Conservation (phyloP, 2,329 filamentous ascomycete genomes). For the Aureobasidium vineae region DNA sequence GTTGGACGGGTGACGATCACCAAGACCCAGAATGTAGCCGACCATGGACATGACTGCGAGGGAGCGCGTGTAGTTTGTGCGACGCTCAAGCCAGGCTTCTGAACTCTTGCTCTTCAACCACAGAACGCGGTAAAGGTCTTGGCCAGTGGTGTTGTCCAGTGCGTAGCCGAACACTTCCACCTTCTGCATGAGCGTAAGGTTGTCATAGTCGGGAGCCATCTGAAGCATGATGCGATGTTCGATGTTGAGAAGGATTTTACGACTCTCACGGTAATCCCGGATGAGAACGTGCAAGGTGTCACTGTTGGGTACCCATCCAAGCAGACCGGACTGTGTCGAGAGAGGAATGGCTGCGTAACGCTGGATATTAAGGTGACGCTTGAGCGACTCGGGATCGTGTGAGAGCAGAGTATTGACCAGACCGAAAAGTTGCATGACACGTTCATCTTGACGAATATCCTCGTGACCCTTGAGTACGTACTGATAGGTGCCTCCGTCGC, state of each 20-base stretch:
- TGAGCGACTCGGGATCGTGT: slow-evolving; percentile 94
- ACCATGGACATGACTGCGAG: slow-evolving; percentile 99
- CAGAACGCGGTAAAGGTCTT: slow-evolving; percentile 94
- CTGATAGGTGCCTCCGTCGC: slow-evolving; percentile 81
- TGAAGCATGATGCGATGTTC: slow-evolving; percentile 99
- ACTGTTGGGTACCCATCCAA: slow-evolving; percentile 97
- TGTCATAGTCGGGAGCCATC: slow-evolving; percentile 99
- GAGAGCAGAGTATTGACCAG: slow-evolving; percentile 93
- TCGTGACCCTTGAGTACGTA: slow-evolving; percentile 98
- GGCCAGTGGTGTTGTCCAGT: slow-evolving; percentile 97
- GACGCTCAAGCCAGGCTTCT: slow-evolving; percentile 93
- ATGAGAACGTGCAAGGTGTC: slow-evolving; percentile 97
- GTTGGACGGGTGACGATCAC: slow-evolving; percentile 96
- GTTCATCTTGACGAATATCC: slow-evolving; percentile 97
- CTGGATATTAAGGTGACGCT: slow-evolving; percentile 94
- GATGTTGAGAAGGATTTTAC: slow-evolving; percentile 97
- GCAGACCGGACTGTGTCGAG: slow-evolving; percentile 90
- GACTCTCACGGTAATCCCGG: slow-evolving; percentile 92
- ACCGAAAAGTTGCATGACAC: slow-evolving; percentile 99
- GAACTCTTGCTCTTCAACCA: slow-evolving; percentile 99
- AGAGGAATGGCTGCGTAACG: slow-evolving; percentile 95
- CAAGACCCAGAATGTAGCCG: slow-evolving; percentile 96
- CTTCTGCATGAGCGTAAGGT: slow-evolving; percentile 98
- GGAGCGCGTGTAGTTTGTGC: slow-evolving; percentile 98
- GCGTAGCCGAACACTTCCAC: slow-evolving; percentile 99